Base-by-base conservation (phyloP, 2,329 filamentous ascomycete species). In the Monascus ruber region DNA sequence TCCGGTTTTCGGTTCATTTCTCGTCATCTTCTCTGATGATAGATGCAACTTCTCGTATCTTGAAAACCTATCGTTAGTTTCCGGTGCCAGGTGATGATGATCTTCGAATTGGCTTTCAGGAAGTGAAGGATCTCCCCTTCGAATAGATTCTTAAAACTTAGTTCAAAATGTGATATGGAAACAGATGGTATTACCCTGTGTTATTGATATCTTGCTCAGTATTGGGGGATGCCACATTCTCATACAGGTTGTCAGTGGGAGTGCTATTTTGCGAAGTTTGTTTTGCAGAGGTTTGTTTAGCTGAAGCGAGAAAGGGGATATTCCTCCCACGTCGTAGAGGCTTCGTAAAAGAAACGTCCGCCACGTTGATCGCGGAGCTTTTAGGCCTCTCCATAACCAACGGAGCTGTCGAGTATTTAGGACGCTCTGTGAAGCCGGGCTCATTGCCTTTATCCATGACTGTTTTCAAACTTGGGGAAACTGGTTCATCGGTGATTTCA, bases 271-370 rank as follows among this genome's bases (percentile, higher is more conserved):
- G 31, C 5, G 9, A 8, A 7, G 25, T 11, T n/a, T 10, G 7
- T 28, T 34, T 34, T 24, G 35, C n/a, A 29, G 29, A 4, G 6
- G 8, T 11, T 10, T 25, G 33, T 7, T 42, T 52, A 24, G 38
- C n/a, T 5, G 45, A 26, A 6, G 39, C 33, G 33, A 47, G 47
- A 9, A 56, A 44, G 1, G 52, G 50, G 31, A 57, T 57, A 1
- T 37, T 39, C 27, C 48, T 54, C 24, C 40, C 47, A 33, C 48
- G 44, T 26, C 45, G 47, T 17, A 39, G 46, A 24, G 58, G 61
- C 37, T 53, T 61, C 10, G 54, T 45, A 41, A 64, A 65, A 5
- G 52, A 56, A 40, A 65, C 62, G 1, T 45, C 46, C 6, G 47
- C 31, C 11, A 47, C 34, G 33, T 63, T 53, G 24, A 58, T 42